phyloP scores from a whole-genome alignment of 257 asterid species.

The Petunia axillaris region DNA sequence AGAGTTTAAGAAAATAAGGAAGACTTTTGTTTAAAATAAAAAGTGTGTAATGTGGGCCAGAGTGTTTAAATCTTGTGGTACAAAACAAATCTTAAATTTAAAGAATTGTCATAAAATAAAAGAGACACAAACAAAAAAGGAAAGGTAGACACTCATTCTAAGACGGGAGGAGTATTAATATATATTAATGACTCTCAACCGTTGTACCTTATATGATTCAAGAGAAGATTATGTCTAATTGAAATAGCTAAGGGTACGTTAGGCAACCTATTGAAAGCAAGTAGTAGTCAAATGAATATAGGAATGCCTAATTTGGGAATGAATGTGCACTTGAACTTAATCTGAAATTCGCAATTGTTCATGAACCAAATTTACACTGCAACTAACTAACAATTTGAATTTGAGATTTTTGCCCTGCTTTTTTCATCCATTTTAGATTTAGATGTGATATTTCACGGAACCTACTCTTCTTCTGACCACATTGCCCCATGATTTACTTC shows the following conservation, averaged over 20 bases:
- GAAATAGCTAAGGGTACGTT: not conserved
- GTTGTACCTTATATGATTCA: too few species aligned
- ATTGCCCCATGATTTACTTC: not conserved
- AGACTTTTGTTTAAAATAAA: too few species aligned
- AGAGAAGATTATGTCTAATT: too few species aligned
- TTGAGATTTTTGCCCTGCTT: not conserved
- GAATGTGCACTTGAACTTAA: not conserved
- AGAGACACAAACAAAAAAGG: too few species aligned
- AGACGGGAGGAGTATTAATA: too few species aligned
- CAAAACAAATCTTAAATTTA: too few species aligned
- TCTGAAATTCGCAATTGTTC: slow-evolving; percentile 4
- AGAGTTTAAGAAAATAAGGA: too few species aligned
- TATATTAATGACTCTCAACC: too few species aligned
- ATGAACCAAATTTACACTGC: slow-evolving; percentile 6
- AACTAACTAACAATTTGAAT: not conserved
- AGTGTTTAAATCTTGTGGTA: too few species aligned
- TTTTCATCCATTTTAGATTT: not conserved
- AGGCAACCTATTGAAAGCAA: slow-evolving; percentile 14
- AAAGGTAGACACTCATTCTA: too few species aligned
- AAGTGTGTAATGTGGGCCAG: too few species aligned
- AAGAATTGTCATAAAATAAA: too few species aligned
- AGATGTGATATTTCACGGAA: not conserved
- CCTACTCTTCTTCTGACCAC: not conserved
- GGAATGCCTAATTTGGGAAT: not conserved
- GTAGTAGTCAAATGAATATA: slow-evolving; percentile 9